Evolutionary conservation across 768 basidiomycete species (phyloP).

Genomic region (Boletus reticuloceps): DNA sequence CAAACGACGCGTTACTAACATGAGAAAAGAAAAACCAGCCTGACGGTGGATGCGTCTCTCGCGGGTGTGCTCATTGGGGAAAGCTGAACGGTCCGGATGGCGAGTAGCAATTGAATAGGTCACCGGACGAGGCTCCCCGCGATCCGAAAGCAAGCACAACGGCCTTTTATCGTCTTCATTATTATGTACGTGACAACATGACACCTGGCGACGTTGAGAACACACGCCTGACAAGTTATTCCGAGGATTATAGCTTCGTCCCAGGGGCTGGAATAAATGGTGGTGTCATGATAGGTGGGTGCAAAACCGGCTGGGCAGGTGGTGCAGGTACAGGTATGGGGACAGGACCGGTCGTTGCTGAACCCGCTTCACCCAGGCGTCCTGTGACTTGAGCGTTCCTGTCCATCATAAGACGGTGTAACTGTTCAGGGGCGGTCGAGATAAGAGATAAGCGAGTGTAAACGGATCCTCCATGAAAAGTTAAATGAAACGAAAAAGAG

Average conservation of each 20-base stretch:
- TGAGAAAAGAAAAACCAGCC: slow-evolving; percentile 9
- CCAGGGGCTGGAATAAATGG: slow-evolving; percentile 30
- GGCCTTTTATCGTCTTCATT: slow-evolving; percentile 2
- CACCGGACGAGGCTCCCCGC: slow-evolving; percentile 8
- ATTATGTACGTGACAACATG: slow-evolving; percentile 24
- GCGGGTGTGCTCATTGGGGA: background rate
- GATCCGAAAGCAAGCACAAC: background rate
- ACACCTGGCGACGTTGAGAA: background rate
- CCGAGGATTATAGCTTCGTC: slow-evolving; percentile 26
- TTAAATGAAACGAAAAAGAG: slow-evolving; percentile 7
- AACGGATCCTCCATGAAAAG: slow-evolving; percentile 6
- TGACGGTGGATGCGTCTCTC: no score
- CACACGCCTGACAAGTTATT: slow-evolving; percentile 1
- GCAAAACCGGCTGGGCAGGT: slow-evolving; percentile 22
- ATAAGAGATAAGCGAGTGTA: slow-evolving; percentile 15
- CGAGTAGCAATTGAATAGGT: background rate
- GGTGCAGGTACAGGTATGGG: slow-evolving; percentile 21
- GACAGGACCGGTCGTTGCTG: slow-evolving; percentile 12
- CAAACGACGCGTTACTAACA: slow-evolving; percentile 3
- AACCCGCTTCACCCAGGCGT: slow-evolving; percentile 30
- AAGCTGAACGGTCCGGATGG: background rate
- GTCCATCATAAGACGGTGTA: slow-evolving; percentile 76
- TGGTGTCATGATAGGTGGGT: slow-evolving; percentile 31
- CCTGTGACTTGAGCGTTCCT: slow-evolving; percentile 59
- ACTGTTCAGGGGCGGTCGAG: slow-evolving; percentile 30